A percentile compares a stretch with the other conserved stretches of the same genome.
Evolutionary conservation across 495 filamentous ascomycete genomes (phyloP).

Genomic region (Talaromyces stipitatus): DNA sequence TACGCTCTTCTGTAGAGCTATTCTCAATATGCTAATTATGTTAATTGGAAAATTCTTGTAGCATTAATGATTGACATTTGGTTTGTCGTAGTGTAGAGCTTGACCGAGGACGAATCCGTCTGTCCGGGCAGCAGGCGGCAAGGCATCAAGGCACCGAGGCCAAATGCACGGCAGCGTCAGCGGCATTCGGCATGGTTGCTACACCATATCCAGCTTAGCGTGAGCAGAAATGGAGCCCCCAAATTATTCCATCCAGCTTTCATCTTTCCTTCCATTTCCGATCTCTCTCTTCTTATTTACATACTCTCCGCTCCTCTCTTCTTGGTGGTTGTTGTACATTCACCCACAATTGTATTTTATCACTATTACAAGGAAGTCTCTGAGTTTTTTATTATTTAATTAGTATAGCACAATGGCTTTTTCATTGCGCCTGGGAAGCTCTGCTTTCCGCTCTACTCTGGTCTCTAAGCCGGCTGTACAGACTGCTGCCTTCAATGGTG

Average conservation of each 20-base stretch:
- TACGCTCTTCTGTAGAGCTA: no score
- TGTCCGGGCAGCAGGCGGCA: background rate
- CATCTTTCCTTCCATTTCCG: conserved; percentile 5
- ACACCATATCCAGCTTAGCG: conserved; percentile 20
- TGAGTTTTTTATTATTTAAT: background rate
- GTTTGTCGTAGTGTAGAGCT: background rate
- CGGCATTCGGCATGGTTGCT: conserved; percentile 6
- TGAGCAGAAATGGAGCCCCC: conserved; percentile 20
- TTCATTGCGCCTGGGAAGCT: conserved; percentile 65
- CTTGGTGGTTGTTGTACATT: conserved; percentile 12
- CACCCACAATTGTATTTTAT: background rate
- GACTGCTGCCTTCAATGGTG: conserved; percentile 69
- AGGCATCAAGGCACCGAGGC: background rate
- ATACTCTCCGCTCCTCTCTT: conserved; percentile 20
- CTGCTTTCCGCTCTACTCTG: conserved; percentile 65
- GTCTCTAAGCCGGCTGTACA: conserved; percentile 53
- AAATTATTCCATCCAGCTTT: conserved; percentile 3
- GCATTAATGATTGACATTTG: no score
- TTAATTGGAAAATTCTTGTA: no score
- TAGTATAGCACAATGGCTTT: conserved; percentile 58
- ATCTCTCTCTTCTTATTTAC: conserved; percentile 24
- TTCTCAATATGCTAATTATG: no score
- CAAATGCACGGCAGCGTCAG: background rate
- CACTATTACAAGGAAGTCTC: conserved; percentile 10
- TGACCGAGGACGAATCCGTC: conserved; percentile 1